Conservation (phyloP, 2,329 filamentous ascomycete genomes). For the Exophiala bonariae region DNA sequence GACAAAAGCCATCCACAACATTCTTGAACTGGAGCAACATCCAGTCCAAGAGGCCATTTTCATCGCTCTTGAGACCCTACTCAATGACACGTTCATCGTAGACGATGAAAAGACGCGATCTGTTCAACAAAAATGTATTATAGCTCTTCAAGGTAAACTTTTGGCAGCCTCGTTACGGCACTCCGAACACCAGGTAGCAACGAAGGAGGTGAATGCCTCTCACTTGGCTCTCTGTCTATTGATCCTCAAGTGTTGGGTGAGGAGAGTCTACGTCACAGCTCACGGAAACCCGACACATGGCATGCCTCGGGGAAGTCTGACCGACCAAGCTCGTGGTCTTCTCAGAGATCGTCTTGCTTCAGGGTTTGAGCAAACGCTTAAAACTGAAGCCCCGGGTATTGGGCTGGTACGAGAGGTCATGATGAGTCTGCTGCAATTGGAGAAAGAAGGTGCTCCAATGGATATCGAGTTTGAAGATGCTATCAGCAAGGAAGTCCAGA, state of each 20-base stretch:
- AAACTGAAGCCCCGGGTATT: slow-evolving; percentile 8
- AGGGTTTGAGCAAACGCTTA: slow-evolving; percentile 21
- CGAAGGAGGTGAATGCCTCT: neutral
- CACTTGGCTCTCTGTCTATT: neutral
- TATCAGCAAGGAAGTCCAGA: slow-evolving; percentile 31
- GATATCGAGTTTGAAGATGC: slow-evolving; percentile 17
- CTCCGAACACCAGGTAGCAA: neutral
- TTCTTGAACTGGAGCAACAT: slow-evolving; percentile 11
- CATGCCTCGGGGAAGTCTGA: neutral
- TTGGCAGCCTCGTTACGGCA: neutral
- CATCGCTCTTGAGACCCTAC: slow-evolving; percentile 9
- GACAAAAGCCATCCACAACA: slow-evolving; percentile 55
- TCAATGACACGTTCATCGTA: slow-evolving; percentile 2
- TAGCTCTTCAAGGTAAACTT: slow-evolving; percentile 1
- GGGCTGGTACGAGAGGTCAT: slow-evolving; percentile 6
- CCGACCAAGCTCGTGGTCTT: slow-evolving; percentile 8
- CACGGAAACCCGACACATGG: neutral
- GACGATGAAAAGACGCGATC: neutral
- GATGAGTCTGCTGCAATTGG: slow-evolving; percentile 4
- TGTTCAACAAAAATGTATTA: neutral
- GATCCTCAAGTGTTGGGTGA: neutral
- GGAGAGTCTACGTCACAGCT: neutral
- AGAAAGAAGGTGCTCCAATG: slow-evolving; percentile 2
- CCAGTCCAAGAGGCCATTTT: slow-evolving; percentile 2
- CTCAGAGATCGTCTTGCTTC: slow-evolving; percentile 16